Percentiles rank a stretch among this genome's conserved stretches.
These are phyloP conservation scores for Aspergillus asperescens DNA, from an alignment of 495 filamentous ascomycete species.

Conservation along the genomic window DNA sequence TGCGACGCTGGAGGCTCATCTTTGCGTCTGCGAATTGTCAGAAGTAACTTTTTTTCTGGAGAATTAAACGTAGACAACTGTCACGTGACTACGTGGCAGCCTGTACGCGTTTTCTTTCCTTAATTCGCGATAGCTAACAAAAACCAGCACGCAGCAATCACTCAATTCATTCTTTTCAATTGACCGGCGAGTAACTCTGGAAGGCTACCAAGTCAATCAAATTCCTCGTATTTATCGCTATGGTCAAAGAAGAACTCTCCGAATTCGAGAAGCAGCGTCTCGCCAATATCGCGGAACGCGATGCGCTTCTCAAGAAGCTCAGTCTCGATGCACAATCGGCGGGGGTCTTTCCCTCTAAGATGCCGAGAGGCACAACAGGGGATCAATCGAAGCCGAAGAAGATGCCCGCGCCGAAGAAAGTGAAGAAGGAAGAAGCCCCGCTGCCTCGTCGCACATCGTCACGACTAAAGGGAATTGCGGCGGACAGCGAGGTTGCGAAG, in stretches of 20 bases:
- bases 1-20: slow-evolving; percentile 11
- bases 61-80: neutral
- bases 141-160: neutral
- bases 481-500: slow-evolving; percentile 69
- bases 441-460: slow-evolving; percentile 60
- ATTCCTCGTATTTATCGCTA: neutral
- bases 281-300: slow-evolving; percentile 68
- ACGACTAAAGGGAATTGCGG: slow-evolving; percentile 58
- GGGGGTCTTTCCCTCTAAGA: slow-evolving; percentile 45
- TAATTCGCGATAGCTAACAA: neutral
- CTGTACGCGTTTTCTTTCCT: slow-evolving; percentile 9
- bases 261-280: slow-evolving; percentile 67
- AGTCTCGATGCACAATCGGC: slow-evolving; percentile 49
- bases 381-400: slow-evolving; percentile 40
- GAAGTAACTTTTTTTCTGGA: neutral
- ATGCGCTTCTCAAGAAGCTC: slow-evolving; percentile 59
- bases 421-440: slow-evolving; percentile 42
- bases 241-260: slow-evolving; percentile 39
- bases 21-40: neutral
- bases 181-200: neutral
- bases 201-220: neutral
- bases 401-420: slow-evolving; percentile 42
- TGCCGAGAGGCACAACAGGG: slow-evolving; percentile 24
- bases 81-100: slow-evolving; percentile 18
- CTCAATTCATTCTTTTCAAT: neutral